Evolutionary conservation across 2,329 filamentous ascomycete species (phyloP), one percentile per base, ranked within the genome.

Genomic region (Paracoccidioides lutzii): DNA sequence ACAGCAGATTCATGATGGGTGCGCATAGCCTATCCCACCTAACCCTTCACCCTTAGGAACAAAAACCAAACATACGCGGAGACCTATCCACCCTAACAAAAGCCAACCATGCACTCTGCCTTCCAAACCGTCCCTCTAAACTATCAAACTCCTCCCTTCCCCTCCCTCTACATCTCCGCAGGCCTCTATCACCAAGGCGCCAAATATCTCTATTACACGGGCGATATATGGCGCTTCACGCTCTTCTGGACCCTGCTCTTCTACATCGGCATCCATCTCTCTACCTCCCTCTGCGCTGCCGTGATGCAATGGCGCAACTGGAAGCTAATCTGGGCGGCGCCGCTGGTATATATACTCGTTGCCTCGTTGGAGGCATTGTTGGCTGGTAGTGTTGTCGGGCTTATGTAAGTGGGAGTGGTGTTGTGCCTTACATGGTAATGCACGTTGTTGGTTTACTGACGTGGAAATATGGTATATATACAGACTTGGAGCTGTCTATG

Each of bases 181-280:
- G 76, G 78, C 30, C 75, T 83, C 10, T 69, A 69, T 57, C 73
- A 78, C 46, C 78, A 79, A 58, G 79, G 81, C 41, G 72, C 77
- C 38, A 72, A 74, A 59, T 84, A 84, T 64, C 82, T 95, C 62
- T 91, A 88, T 74, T 78, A 85, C 65, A 77, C 88, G 2, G 68
- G 72, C 58, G 88, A 95, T 66, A 87, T 94, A 55, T 91, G 88
- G 84, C 84, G 85, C 60, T 95, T 93, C 70, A 95, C 89, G 0
- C 73, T 93, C 14, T 80, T 84, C 66, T 96, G 90, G 90, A 95
- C 89, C 0, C 72, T 94, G 41, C 81, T 95, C 35, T 81, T 89
- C 61, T 91, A 87, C 63, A 82, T 80, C 38, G 76, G 82, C 22
- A 87, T 90, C 59, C 88, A 95, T 68, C 65, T 90, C 15, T 78